phyloP scores from a whole-genome alignment of 2,329 filamentous ascomycete species.

The Fusarium sp. region DNA sequence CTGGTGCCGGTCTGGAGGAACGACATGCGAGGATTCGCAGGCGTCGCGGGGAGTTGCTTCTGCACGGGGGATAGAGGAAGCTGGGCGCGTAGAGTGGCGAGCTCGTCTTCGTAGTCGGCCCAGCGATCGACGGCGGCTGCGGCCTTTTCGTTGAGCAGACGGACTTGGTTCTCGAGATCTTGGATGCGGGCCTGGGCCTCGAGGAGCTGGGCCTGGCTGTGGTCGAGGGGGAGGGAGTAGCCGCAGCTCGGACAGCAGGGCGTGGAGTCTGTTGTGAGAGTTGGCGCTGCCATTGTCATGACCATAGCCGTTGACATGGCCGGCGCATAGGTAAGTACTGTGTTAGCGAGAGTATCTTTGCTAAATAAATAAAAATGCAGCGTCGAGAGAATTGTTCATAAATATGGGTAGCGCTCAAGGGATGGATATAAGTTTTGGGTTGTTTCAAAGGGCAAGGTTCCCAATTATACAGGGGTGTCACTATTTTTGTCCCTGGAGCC shows the following conservation, averaged over 20 bases:
- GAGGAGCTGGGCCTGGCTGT: conserved; percentile 58
- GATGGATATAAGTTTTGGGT: conserved; percentile 7
- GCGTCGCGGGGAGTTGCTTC: conserved; percentile 41
- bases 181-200: conserved; percentile 69
- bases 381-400: not conserved
- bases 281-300: conserved; percentile 50
- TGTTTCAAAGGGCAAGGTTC: conserved; percentile 30
- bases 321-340: conserved; percentile 11
- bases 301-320: conserved; percentile 49
- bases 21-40: conserved; percentile 52
- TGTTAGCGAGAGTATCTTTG: conserved; percentile 1
- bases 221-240: conserved; percentile 52
- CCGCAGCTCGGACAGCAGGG: conserved; percentile 65
- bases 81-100: conserved; percentile 66
- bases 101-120: conserved; percentile 85
- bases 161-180: conserved; percentile 77
- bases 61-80: conserved; percentile 38
- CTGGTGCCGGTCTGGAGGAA: conserved; percentile 60
- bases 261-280: conserved; percentile 39
- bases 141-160: conserved; percentile 76
- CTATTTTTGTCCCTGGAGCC: conserved; percentile 37
- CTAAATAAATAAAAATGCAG: too few relatives aligned
- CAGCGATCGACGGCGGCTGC: conserved; percentile 71
- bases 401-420: conserved; percentile 6
- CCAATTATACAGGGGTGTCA: conserved; percentile 32